phyloP scores from a whole-genome alignment of 2,329 filamentous ascomycete species.

The Sclerotinia trifoliorum region DNA sequence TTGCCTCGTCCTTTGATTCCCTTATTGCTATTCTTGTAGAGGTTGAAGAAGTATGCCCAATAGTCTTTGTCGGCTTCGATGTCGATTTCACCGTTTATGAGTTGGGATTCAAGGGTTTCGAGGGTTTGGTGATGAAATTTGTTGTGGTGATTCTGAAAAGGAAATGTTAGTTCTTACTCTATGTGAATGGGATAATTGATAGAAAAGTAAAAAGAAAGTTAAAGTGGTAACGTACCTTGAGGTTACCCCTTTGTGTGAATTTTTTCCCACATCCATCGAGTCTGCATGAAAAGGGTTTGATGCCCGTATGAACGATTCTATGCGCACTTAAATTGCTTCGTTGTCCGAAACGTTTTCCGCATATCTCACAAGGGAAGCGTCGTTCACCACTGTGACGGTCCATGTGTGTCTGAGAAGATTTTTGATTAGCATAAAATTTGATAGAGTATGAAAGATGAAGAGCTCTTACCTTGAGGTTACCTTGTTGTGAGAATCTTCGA shows the following conservation, averaged over 20 bases:
- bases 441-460: neutral
- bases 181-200: neutral
- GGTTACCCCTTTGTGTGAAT: conserved; percentile 88
- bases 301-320: conserved; percentile 26
- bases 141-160: neutral
- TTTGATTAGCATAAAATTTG: neutral
- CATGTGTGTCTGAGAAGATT: conserved; percentile 6
- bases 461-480: conserved; percentile 10
- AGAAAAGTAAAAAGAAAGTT: neutral
- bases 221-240: conserved; percentile 60
- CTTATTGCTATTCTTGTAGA: conserved; percentile 99
- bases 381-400: conserved; percentile 10
- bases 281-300: conserved; percentile 52
- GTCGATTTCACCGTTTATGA: conserved; percentile 59
- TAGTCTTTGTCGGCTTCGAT: conserved; percentile 69
- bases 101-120: conserved; percentile 65
- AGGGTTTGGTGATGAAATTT: conserved; percentile 83
- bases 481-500: conserved; percentile 1
- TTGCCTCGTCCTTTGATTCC: conserved; percentile 96
- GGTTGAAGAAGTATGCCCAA: conserved; percentile 76
- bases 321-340: conserved; percentile 11
- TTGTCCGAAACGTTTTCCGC: conserved; percentile 9
- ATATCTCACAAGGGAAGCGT: conserved; percentile 9
- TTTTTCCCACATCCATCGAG: conserved; percentile 70
- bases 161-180: neutral